Base-by-base conservation (phyloP, 129 eudicot genomes). In the Centaurea solstitialis region DNA sequence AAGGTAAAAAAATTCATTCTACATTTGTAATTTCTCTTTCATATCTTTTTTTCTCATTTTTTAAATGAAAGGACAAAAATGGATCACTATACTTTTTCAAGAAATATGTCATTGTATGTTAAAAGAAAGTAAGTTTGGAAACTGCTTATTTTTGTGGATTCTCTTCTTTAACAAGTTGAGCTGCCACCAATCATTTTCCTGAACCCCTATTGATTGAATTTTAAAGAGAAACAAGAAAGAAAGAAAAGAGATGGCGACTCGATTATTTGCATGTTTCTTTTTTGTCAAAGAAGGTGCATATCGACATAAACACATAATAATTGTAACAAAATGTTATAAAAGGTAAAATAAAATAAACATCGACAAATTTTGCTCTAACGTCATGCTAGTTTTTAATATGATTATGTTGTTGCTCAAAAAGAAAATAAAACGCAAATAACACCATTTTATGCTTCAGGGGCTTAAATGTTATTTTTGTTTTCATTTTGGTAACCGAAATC, bases 101-200 rank as follows among this genome's bases (percentile, higher is more conserved):
- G 24, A 6, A 62, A 21, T 35, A 68, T 59, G 57, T 59, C 41
- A 18, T 28, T 62, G 30, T 61, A 20, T 38, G 24, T 76, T 61
- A 76, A 37, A 15, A n/a, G 62, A 76, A 76, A 64, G 80, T 76
- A 76, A 61, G 80, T 61, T 76, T 35, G 72, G 39, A 21, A 18
- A 12, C 23, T 9, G 13, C 79, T 76, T 33, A 57, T 76, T 76
- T 47, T 61, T 61, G 65, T 75, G 18, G 57, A 70, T 76, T 61
- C 3, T 75, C 20, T 61, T 3, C 72, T 62, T 76, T 57, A 33
- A 75, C 79, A 37, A n/a, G 37, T 20, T 33, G 30, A 76, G 71
- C 26, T 59, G 23, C 18, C 50, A 59, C 71, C 71, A 76, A 76
- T 69, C 15, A 69, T 76, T 76, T 37, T 57, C 62, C 62, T 68